A percentile compares a stretch with the other conserved stretches of the same genome.
Evolutionary conservation across 1,139 yeast species (phyloP).

Genomic region (Candida labiduridarum): DNA sequence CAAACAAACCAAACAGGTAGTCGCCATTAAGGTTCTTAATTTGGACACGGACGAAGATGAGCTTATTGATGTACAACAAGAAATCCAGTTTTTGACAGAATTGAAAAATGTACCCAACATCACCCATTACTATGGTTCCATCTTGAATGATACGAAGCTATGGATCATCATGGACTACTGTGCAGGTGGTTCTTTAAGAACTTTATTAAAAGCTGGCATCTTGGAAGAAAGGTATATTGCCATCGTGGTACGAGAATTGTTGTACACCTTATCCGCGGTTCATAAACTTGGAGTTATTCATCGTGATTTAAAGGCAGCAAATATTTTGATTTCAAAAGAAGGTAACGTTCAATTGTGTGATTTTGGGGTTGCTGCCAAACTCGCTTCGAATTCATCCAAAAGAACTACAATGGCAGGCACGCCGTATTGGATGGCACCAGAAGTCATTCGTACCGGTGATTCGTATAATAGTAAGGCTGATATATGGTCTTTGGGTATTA

Average conservation of each 20-base stretch:
- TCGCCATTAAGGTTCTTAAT: constrained; percentile 91
- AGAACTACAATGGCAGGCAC: constrained; percentile 98
- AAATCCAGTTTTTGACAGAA: constrained; percentile 82
- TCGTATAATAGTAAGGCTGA: constrained; percentile 85
- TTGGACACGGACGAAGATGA: constrained; percentile 94
- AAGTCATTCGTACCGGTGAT: constrained; percentile 92
- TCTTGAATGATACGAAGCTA: constrained; percentile 79
- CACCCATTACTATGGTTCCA: constrained; percentile 89
- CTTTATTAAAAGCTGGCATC: constrained; percentile 83
- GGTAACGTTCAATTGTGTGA: constrained; percentile 93
- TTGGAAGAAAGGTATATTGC: constrained; percentile 85
- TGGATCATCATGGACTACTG: constrained; percentile 99
- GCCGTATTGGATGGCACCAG: constrained; percentile 99
- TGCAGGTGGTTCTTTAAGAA: constrained; percentile 93
- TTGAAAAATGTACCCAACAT: constrained; percentile 86
- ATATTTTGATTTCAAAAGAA: constrained; percentile 83
- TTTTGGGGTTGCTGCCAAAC: constrained; percentile 96
- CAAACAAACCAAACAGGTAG: constrained; percentile 67
- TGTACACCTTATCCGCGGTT: constrained; percentile 76
- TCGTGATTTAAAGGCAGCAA: constrained; percentile 95
- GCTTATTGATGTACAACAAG: constrained; percentile 92
- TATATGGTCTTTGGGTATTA: constrained; percentile 93
- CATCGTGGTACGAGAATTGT: constrained; percentile 77
- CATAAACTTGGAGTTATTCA: constrained; percentile 93
- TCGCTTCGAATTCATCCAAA: constrained; percentile 74